These are phyloP conservation scores for Aspergillus sparsus DNA, from an alignment of 495 filamentous ascomycete species.

Conservation along the genomic window DNA sequence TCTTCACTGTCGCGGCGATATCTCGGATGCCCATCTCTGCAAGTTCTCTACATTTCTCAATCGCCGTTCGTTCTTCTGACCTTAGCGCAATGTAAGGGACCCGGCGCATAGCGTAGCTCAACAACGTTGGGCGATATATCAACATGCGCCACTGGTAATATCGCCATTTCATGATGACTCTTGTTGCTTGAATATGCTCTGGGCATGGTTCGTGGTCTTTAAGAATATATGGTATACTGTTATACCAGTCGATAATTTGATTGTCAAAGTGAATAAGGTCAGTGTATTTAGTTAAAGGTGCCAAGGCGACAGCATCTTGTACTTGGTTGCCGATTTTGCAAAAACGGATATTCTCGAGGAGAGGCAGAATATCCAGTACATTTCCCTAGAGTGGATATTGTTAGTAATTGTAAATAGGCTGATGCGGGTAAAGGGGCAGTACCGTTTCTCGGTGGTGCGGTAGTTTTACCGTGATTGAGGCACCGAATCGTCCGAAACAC, in stretches of 20 bases:
- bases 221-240: conserved; percentile 68
- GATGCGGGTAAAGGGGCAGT: not conserved
- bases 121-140: conserved; percentile 72
- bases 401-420: conserved; percentile 31
- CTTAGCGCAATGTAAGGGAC: conserved; percentile 56
- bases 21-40: conserved; percentile 71
- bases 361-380: conserved; percentile 62
- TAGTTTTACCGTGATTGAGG: conserved; percentile 68
- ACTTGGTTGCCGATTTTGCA: conserved; percentile 77
- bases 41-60: conserved; percentile 67
- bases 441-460: conserved; percentile 63
- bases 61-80: conserved; percentile 68
- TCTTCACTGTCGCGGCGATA: conserved; percentile 64
- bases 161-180: conserved; percentile 80
- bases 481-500: conserved; percentile 72
- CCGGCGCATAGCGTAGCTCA: conserved; percentile 69
- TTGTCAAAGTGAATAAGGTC: conserved; percentile 66
- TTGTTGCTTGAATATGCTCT: conserved; percentile 65
- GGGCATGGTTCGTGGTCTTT: conserved; percentile 69
- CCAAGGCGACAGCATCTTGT: conserved; percentile 72
- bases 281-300: conserved; percentile 63
- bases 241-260: conserved; percentile 71
- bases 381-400: conserved; percentile 34
- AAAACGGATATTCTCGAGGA: conserved; percentile 78
- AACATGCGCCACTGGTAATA: conserved; percentile 79